Evolutionary conservation across 2,329 filamentous ascomycete species (phyloP), one percentile per base, ranked within the genome.

Genomic region (Stemphylium vesicarium): DNA sequence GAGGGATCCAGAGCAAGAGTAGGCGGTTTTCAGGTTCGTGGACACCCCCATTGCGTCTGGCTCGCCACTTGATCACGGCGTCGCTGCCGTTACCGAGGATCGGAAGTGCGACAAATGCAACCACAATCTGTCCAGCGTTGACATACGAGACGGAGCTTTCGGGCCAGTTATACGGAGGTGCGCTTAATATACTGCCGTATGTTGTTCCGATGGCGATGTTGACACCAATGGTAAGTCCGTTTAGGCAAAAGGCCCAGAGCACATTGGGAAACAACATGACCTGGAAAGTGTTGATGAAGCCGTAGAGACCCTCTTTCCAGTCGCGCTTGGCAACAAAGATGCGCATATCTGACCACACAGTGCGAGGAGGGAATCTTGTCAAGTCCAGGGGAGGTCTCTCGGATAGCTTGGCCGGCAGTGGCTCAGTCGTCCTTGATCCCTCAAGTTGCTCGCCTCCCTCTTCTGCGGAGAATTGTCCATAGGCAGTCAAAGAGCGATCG

Each of bases 21-120:
- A 79, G 63, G 24, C 76, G 70, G 59, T 77, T 72, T 50, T 79
- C 75, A 16, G 77, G 76, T 44, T 76, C 70, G 56, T 77, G 75
- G 22, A 75, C 46, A 22, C 71, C 68, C 35, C 63, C 61, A 49
- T 75, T 74, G 35, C 72, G 67, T 32, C 58, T 65, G n/a, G 70
- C 65, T 44, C 77, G 61, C 53, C 53, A 70, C 22, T 70, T 71
- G 11, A 76, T 77, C 29, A 78, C 61, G 8, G 61, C 49, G 59
- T 74, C 71, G 1, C 64, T 65, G 10, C 70, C 58, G 15, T 53
- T 68, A 54, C 49, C 70, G 48, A 57, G 65, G 48, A 63, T 64
- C 32, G 43, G 70, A 39, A 64, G 66, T 55, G 42, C 63, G 3
- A 74, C 42, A 32, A 73, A 63, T 8, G 71, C 69, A 33, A 73